phyloP scores from a whole-genome alignment of 1,284 basidiomycete species.

The Puccinia horiana region DNA sequence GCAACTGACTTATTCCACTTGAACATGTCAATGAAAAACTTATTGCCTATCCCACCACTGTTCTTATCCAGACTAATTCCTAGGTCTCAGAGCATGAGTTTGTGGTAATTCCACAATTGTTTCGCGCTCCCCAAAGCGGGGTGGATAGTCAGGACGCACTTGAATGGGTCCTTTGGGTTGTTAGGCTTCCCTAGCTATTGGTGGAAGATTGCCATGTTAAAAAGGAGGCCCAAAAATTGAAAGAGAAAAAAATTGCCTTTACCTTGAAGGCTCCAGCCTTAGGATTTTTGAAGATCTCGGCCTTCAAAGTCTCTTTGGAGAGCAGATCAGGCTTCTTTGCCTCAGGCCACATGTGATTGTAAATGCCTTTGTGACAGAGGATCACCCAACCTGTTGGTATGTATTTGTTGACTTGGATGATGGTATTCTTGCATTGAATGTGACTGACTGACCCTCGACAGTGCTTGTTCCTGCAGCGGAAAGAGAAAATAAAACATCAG shows the following conservation, averaged over 20 bases:
- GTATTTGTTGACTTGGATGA: not conserved
- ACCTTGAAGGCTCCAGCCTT: not conserved
- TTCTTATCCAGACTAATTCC: not conserved
- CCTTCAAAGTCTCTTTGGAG: not conserved
- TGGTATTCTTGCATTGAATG: not conserved
- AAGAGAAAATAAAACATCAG: no score
- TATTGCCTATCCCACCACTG: not conserved
- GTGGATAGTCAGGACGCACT: not conserved
- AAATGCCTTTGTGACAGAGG: not conserved
- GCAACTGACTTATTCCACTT: not conserved
- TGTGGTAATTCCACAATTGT: not conserved
- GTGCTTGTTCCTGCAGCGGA: not conserved
- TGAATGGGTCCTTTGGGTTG: not conserved
- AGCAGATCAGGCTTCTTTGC: not conserved
- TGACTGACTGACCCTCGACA: not conserved
- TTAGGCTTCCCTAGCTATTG: not conserved
- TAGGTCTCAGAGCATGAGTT: not conserved
- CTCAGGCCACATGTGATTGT: constrained; percentile 2
- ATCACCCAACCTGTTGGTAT: not conserved
- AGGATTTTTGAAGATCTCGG: not conserved
- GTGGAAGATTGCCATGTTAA: no score
- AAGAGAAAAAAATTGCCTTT: not conserved
- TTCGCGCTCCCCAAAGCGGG: not conserved
- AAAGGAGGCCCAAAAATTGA: no score
- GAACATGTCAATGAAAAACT: not conserved